Conservation (phyloP, 164 flowering plant species). For the Santalum album region DNA sequence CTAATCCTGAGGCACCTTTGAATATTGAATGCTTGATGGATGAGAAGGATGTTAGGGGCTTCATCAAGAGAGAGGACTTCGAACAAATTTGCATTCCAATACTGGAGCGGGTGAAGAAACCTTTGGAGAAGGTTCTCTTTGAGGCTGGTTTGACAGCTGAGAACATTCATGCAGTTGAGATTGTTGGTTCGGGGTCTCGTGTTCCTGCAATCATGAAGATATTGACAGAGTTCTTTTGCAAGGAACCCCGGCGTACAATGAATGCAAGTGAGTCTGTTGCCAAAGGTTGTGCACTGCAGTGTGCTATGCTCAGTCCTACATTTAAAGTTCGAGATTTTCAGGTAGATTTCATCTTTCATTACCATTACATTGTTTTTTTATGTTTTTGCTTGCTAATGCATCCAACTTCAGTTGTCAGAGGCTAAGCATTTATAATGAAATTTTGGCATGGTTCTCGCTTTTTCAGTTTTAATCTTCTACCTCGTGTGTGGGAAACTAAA, state of each 20-base stretch:
- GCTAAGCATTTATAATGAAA: too few relatives aligned
- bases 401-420: too few relatives aligned
- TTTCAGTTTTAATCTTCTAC: too few relatives aligned
- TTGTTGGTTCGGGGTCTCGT: conserved; percentile 86
- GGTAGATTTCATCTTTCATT: too few relatives aligned
- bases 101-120: conserved; percentile 71
- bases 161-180: conserved; percentile 66
- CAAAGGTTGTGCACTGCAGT: conserved; percentile 6
- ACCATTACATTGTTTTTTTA: too few relatives aligned
- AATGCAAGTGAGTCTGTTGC: conserved; percentile 90
- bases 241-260: conserved; percentile 90
- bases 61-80: conserved; percentile 81
- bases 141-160: conserved; percentile 69
- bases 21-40: conserved; percentile 91
- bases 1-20: too few relatives aligned
- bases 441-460: too few relatives aligned
- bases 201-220: conserved; percentile 78
- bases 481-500: too few relatives aligned
- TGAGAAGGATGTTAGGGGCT: conserved; percentile 80
- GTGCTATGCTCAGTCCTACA: conserved; percentile 11
- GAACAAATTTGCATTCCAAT: conserved; percentile 69
- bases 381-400: too few relatives aligned
- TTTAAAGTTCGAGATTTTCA: conserved; percentile 10
- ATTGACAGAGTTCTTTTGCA: conserved; percentile 72
- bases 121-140: conserved; percentile 66